Evolutionary conservation across 257 asterid species (phyloP).

Genomic region (Solanum chiquidenum): DNA sequence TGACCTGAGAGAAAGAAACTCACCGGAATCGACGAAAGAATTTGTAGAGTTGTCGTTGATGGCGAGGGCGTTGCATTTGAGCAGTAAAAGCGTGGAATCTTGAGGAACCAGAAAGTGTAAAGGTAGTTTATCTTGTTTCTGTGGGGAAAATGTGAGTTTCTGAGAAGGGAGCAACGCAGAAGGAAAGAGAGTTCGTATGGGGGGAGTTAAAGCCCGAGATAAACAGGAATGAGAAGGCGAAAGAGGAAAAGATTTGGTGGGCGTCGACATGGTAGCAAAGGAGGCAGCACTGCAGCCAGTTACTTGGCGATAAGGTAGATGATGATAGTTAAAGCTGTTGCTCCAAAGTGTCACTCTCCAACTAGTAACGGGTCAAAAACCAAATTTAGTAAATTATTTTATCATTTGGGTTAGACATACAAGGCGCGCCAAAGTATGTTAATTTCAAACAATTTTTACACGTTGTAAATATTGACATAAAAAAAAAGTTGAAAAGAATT

Average conservation of each 20-base stretch:
- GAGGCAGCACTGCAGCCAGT: not conserved
- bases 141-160: not conserved
- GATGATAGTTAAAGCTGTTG: not conserved
- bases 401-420: not conserved
- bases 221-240: not conserved
- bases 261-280: not conserved
- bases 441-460: not conserved
- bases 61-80: not conserved
- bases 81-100: not conserved
- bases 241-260: not conserved
- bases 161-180: not conserved
- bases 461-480: not conserved
- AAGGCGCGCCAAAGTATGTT: not conserved
- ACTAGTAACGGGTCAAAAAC: not conserved
- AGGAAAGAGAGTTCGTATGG: not conserved
- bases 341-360: not conserved
- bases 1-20: not conserved
- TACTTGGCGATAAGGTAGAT: not conserved
- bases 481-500: too few species aligned
- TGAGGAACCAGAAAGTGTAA: not conserved
- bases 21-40: constrained; percentile 1
- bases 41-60: not conserved
- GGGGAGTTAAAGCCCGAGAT: not conserved
- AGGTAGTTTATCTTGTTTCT: not conserved
- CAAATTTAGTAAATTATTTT: not conserved